Conservation (phyloP, 139 green algal genomes). For the Chlamydomonas applanata region DNA sequence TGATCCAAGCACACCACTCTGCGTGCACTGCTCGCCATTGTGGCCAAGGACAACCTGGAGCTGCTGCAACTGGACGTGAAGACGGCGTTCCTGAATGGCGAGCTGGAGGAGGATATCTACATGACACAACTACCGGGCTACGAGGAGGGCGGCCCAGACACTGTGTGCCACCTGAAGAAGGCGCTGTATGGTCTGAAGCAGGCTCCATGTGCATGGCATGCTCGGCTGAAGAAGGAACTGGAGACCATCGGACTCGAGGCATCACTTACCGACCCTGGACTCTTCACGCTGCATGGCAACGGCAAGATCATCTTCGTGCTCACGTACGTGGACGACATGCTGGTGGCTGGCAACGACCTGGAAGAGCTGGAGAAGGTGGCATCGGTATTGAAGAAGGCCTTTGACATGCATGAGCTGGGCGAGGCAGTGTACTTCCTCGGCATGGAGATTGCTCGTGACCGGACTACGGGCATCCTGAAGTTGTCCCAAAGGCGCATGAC, state of each 20-base stretch:
- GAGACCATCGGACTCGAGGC: conserved; percentile 27
- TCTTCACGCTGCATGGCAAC: no score
- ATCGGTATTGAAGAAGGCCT: background rate
- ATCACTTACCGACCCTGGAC: conserved; percentile 29
- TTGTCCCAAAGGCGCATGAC: conserved; percentile 11
- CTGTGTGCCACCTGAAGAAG: conserved; percentile 31
- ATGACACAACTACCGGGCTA: conserved; percentile 35
- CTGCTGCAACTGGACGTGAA: conserved; percentile 54
- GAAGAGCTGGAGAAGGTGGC: background rate
- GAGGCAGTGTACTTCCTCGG: conserved; percentile 21
- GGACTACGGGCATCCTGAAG: background rate
- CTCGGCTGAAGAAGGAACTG: conserved; percentile 28
- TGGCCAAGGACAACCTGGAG: conserved; percentile 31
- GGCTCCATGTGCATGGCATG: conserved; percentile 47
- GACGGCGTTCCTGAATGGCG: conserved; percentile 50
- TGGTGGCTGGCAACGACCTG: conserved; percentile 14
- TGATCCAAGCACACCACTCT: conserved; percentile 22
- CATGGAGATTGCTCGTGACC: conserved; percentile 15
- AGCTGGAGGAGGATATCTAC: conserved; percentile 44
- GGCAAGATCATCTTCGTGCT: conserved; percentile 11
- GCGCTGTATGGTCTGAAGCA: conserved; percentile 55
- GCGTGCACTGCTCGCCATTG: conserved; percentile 26
- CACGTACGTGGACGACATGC: conserved; percentile 38
- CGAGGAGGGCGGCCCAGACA: background rate
- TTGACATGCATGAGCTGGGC: conserved; percentile 24